These are phyloP conservation scores for Syzygium aqueum DNA, from an alignment of 345 rosid genomes.

Conservation along the genomic window DNA sequence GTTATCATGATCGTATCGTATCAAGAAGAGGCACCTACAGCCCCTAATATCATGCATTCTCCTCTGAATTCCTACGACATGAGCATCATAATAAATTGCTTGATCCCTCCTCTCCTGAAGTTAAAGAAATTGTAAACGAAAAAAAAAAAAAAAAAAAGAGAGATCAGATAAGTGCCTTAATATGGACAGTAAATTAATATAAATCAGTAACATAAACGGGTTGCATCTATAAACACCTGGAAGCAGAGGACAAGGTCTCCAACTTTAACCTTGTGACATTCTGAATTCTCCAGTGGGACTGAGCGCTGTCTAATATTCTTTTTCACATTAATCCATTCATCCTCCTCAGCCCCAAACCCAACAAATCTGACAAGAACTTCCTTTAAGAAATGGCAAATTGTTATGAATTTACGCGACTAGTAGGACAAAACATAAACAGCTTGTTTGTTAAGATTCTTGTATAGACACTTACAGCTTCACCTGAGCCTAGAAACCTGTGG, in stretches of 20 bases:
- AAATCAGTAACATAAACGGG: background rate
- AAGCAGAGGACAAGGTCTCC: conserved; percentile 62
- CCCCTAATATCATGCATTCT: conserved; percentile 64
- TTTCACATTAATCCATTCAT: conserved; percentile 58
- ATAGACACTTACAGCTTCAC: conserved; percentile 48
- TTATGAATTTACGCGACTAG: background rate
- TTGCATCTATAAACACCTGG: conserved; percentile 28
- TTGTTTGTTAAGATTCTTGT: background rate
- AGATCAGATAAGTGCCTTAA: background rate
- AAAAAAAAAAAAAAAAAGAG: background rate
- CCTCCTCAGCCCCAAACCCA: conserved; percentile 70
- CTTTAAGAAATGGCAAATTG: conserved; percentile 27
- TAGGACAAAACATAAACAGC: background rate
- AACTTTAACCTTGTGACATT: conserved; percentile 41
- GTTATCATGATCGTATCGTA: conserved; percentile 44
- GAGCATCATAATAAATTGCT: conserved; percentile 56
- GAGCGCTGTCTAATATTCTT: conserved; percentile 46
- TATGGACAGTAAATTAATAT: too few species aligned
- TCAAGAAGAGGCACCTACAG: conserved; percentile 53
- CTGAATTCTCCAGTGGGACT: conserved; percentile 47
- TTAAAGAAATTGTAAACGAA: background rate
- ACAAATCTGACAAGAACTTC: conserved; percentile 64
- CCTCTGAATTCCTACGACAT: conserved; percentile 35
- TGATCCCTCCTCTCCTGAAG: conserved; percentile 55
- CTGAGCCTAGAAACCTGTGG: conserved; percentile 38